Conservation (phyloP, 163 green algal species). For the Coccomyxa subellipsoidea region DNA sequence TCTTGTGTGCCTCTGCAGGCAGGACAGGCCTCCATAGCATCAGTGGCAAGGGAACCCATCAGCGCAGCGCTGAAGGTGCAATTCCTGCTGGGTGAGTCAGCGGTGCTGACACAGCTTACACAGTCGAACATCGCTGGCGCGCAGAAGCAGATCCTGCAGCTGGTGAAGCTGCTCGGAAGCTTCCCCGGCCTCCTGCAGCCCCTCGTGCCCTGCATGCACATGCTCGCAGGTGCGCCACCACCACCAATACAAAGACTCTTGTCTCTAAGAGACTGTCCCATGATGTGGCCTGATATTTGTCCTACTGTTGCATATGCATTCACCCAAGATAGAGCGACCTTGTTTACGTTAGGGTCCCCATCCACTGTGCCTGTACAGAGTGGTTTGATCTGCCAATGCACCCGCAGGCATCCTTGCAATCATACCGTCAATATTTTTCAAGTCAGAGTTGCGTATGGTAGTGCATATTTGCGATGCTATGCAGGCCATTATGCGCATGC, state of each 20-base stretch:
- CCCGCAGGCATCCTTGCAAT: too few species aligned
- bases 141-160: background rate
- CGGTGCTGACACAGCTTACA: background rate
- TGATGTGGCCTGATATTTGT: too few species aligned
- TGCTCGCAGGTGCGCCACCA: conserved; percentile 4
- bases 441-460: too few species aligned
- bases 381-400: too few species aligned
- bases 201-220: background rate
- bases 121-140: background rate
- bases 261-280: too few species aligned
- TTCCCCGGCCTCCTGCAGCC: background rate
- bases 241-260: too few species aligned
- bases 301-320: too few species aligned
- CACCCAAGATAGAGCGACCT: too few species aligned
- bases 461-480: too few species aligned
- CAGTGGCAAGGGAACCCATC: background rate
- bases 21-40: background rate
- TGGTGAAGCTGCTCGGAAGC: background rate
- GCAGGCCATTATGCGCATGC: background rate
- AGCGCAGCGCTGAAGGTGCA: background rate
- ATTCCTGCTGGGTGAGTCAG: background rate
- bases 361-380: too few species aligned
- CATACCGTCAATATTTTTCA: too few species aligned
- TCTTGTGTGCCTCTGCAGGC: background rate
- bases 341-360: too few species aligned